Evolutionary conservation across 495 filamentous ascomycete genomes (phyloP).

Genomic region (Talaromyces wortmannii): DNA sequence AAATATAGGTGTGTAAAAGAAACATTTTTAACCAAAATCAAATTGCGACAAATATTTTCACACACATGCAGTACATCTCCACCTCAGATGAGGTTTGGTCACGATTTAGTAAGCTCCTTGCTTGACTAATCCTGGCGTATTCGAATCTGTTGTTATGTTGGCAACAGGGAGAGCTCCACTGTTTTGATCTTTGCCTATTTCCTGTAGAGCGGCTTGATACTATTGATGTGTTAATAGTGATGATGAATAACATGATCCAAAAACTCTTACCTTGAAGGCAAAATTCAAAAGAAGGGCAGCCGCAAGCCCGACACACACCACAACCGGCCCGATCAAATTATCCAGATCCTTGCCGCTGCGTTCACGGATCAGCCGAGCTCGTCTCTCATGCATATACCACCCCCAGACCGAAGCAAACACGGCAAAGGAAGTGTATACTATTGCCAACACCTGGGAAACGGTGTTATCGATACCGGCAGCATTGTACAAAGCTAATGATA

Average conservation of each 20-base stretch:
- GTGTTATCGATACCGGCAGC: constrained; percentile 67
- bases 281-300: constrained; percentile 83
- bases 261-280: constrained; percentile 56
- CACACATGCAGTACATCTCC: too few relatives aligned
- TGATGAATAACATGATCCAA: not conserved
- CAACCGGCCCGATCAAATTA: constrained; percentile 72
- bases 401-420: constrained; percentile 83
- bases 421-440: constrained; percentile 77
- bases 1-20: too few relatives aligned
- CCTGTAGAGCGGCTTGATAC: not conserved
- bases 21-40: too few relatives aligned
- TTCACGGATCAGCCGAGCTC: constrained; percentile 70
- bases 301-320: constrained; percentile 74
- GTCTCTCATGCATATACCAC: constrained; percentile 69
- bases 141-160: not conserved
- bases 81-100: too few relatives aligned
- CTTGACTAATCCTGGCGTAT: not conserved
- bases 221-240: not conserved
- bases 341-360: constrained; percentile 91
- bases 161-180: constrained; percentile 61
- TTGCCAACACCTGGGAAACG: constrained; percentile 65
- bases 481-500: constrained; percentile 82
- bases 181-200: not conserved
- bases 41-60: too few relatives aligned
- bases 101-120: not conserved